Evolutionary conservation across 345 rosid species (phyloP).

Genomic region (Eucalyptus shirleyi): DNA sequence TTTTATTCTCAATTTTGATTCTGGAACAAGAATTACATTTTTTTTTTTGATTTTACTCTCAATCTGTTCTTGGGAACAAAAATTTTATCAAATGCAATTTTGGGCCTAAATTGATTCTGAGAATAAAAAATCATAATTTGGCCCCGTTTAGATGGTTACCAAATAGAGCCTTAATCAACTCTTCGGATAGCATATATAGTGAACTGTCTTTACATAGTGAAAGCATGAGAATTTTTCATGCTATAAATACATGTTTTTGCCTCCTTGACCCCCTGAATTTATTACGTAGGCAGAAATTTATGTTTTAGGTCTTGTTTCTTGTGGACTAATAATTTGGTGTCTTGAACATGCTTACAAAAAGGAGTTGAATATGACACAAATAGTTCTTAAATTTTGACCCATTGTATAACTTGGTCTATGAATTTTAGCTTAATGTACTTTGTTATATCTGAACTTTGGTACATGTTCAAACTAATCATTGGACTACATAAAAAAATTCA

Average conservation of each 20-base stretch:
- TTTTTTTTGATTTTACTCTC: too few relatives aligned
- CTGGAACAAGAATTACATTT: too few relatives aligned
- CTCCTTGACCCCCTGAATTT: background rate
- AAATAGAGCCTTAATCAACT: too few relatives aligned
- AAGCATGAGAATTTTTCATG: background rate
- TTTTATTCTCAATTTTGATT: too few relatives aligned
- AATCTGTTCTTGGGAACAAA: too few relatives aligned
- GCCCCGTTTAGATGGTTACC: too few relatives aligned
- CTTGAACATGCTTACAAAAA: background rate
- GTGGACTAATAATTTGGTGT: background rate
- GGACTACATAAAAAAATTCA: fast-evolving
- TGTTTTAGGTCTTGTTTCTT: background rate
- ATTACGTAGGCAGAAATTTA: background rate
- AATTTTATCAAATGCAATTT: too few relatives aligned
- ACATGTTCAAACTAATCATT: background rate
- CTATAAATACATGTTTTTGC: background rate
- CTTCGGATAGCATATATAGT: background rate
- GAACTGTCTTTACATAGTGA: background rate
- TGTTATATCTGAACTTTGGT: too few relatives aligned
- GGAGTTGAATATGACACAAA: background rate
- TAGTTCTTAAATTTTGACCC: background rate
- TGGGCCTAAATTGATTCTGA: too few relatives aligned
- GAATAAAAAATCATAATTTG: too few relatives aligned
- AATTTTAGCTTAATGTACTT: background rate
- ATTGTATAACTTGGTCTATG: fast-evolving